phyloP scores from a whole-genome alignment of 257 asterid species.

The Solanum acaule region DNA sequence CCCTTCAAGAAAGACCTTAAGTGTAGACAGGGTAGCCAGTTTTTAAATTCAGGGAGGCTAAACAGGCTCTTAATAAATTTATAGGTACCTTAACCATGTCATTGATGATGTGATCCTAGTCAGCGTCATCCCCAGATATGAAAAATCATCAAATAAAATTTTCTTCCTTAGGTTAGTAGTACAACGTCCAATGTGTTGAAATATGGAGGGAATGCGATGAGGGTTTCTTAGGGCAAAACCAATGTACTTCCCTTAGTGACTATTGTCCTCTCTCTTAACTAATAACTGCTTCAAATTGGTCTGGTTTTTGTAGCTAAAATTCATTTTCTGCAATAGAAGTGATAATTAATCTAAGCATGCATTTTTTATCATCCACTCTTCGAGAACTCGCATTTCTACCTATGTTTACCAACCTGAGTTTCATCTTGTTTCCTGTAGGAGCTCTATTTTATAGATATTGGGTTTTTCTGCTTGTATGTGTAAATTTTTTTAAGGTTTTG shows the following conservation, averaged over 20 bases:
- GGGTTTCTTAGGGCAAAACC: neutral
- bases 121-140: neutral
- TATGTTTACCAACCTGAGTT: neutral
- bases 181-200: neutral
- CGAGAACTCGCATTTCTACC: neutral
- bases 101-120: neutral
- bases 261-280: neutral
- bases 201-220: neutral
- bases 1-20: neutral
- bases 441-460: neutral
- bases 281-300: neutral
- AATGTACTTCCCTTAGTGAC: neutral
- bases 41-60: neutral
- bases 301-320: neutral
- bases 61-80: neutral
- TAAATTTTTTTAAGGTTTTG: neutral
- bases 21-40: neutral
- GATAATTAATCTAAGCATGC: neutral
- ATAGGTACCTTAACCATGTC: neutral
- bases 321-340: neutral
- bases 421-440: neutral
- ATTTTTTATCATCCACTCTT: neutral
- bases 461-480: neutral
- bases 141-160: neutral
- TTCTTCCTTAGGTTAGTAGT: neutral